Conservation (phyloP, 2,329 filamentous ascomycete genomes). For the Phialophora tarda region DNA sequence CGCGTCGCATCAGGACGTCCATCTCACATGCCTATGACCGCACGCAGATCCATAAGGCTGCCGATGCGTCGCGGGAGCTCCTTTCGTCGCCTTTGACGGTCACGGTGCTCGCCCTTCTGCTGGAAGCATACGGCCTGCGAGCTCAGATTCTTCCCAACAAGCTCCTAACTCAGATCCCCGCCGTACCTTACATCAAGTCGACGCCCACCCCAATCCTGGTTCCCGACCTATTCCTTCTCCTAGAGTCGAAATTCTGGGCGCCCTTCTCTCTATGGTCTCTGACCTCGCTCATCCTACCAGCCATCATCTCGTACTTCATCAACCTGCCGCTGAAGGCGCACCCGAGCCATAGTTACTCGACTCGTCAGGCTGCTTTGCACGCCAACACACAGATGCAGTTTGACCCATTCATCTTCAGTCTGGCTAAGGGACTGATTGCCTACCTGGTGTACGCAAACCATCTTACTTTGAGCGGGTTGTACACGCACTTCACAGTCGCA, state of each 20-base stretch:
- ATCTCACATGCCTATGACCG: constrained; percentile 66
- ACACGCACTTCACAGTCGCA: constrained; percentile 45
- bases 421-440: constrained; percentile 80
- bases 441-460: constrained; percentile 75
- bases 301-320: constrained; percentile 82
- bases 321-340: constrained; percentile 70
- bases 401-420: constrained; percentile 89
- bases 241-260: constrained; percentile 82
- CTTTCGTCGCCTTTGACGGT: constrained; percentile 76
- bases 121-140: constrained; percentile 75
- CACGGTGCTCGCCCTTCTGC: constrained; percentile 68
- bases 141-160: constrained; percentile 74
- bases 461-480: constrained; percentile 48
- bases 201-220: constrained; percentile 68
- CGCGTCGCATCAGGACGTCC: constrained; percentile 60
- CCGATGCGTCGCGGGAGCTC: constrained; percentile 69
- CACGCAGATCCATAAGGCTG: constrained; percentile 69
- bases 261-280: constrained; percentile 76
- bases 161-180: constrained; percentile 71
- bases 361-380: constrained; percentile 44
- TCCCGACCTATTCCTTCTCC: constrained; percentile 77
- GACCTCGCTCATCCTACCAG: constrained; percentile 73
- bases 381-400: constrained; percentile 50
- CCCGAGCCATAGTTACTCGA: constrained; percentile 44
- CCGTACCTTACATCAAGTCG: constrained; percentile 61